These are phyloP conservation scores for Epichloe baconii DNA, from an alignment of 2,329 filamentous ascomycete genomes.

Conservation along the genomic window DNA sequence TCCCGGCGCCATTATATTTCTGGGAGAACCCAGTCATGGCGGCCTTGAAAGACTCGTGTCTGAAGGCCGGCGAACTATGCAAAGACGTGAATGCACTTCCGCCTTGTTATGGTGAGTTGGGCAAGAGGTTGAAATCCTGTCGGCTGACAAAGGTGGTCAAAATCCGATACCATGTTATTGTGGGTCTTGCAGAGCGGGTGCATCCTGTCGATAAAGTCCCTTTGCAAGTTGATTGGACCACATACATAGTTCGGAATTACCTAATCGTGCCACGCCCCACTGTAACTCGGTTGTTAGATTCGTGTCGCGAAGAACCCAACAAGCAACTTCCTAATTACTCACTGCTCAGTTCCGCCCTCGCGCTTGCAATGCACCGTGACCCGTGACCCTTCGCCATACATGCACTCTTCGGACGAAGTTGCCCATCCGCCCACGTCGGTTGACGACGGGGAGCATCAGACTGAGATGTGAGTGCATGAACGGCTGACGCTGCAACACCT, in stretches of 20 bases:
- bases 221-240: too few relatives aligned
- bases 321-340: too few relatives aligned
- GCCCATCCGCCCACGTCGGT: neutral
- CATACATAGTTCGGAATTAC: too few relatives aligned
- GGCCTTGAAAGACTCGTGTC: slow-evolving; percentile 7
- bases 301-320: too few relatives aligned
- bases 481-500: neutral
- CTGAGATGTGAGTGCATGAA: neutral
- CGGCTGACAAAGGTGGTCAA: neutral
- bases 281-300: too few relatives aligned
- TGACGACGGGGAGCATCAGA: neutral
- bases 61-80: slow-evolving; percentile 5
- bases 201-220: too few relatives aligned
- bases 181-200: too few relatives aligned
- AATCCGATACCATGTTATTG: too few relatives aligned
- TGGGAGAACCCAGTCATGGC: slow-evolving; percentile 7
- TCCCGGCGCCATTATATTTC: neutral
- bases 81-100: neutral
- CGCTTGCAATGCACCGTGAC: neutral
- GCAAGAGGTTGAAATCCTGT: neutral
- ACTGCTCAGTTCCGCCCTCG: too few relatives aligned
- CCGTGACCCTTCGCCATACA: neutral
- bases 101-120: neutral
- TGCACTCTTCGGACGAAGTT: neutral
- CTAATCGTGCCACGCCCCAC: too few relatives aligned